Evolutionary conservation across 169 alveolate species (phyloP).

Genomic region (Theileria sp.): DNA sequence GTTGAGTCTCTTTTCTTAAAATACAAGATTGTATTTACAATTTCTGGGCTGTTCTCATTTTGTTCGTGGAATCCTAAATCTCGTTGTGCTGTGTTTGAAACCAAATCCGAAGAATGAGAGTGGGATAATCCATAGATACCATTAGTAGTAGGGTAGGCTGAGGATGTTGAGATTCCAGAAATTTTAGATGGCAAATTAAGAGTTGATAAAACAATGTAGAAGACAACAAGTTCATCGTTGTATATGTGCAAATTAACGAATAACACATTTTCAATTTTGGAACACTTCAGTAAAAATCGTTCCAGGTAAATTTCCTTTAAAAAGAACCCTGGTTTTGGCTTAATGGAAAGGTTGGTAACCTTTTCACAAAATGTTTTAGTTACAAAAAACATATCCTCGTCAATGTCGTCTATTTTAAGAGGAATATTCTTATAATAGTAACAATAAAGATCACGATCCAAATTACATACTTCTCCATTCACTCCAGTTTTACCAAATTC

Average conservation of each 20-base stretch:
- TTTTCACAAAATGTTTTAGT: neutral
- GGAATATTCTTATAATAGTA: constrained; percentile 7
- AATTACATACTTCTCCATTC: neutral
- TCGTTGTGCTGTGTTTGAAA: neutral
- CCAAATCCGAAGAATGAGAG: neutral
- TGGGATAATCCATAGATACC: neutral
- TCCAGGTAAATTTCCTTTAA: constrained; percentile 13
- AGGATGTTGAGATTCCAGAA: neutral
- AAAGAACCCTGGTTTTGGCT: constrained; percentile 7
- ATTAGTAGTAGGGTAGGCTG: neutral
- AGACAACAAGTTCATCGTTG: neutral
- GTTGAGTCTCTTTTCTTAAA: neutral
- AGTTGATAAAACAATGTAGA: neutral
- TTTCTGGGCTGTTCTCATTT: neutral
- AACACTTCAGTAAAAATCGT: neutral
- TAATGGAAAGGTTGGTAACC: constrained; percentile 1
- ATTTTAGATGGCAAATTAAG: neutral
- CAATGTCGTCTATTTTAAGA: neutral
- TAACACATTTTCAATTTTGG: neutral
- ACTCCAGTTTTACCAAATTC: constrained; percentile 1
- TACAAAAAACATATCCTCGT: neutral
- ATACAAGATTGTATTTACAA: neutral
- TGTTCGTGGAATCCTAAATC: neutral
- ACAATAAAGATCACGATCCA: constrained; percentile 8
- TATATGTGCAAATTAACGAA: neutral